Percentiles rank a stretch among this genome's conserved stretches.
Evolutionary conservation across 2,329 filamentous ascomycete species (phyloP).

Genomic region (Gaeumannomyces sp.): DNA sequence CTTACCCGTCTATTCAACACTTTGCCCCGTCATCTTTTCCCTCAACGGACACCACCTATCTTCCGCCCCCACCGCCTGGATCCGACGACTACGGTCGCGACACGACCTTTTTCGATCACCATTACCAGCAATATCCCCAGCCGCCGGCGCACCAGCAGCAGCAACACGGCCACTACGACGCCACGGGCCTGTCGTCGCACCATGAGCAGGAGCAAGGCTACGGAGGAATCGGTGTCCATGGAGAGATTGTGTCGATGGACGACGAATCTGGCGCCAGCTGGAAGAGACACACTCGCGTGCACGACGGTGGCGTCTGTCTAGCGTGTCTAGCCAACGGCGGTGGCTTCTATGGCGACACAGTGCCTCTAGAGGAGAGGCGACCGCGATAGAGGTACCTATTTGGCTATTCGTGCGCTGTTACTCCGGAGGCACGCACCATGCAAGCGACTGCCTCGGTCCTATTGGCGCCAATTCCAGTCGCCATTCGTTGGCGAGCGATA

Average conservation of each 20-base stretch:
- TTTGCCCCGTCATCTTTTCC: conserved; percentile 45
- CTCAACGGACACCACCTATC: conserved; percentile 34
- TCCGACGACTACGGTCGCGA: conserved; percentile 21
- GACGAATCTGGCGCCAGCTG: conserved; percentile 40
- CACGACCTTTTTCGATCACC: conserved; percentile 21
- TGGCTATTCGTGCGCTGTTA: too few species aligned
- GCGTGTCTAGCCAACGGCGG: conserved; percentile 44
- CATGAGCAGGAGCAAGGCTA: conserved; percentile 12
- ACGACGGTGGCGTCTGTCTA: conserved; percentile 51
- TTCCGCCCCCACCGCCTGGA: conserved; percentile 41
- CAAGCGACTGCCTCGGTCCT: not conserved
- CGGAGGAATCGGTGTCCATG: conserved; percentile 36
- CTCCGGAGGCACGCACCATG: not conserved
- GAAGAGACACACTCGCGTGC: conserved; percentile 54
- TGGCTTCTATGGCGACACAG: conserved; percentile 49
- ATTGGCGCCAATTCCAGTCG: not conserved
- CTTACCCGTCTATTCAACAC: not conserved
- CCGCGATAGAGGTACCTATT: too few species aligned
- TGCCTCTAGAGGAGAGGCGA: conserved; percentile 45
- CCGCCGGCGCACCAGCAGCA: conserved; percentile 10
- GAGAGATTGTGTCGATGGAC: conserved; percentile 43
- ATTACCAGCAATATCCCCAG: not conserved
- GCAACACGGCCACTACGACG: not conserved
- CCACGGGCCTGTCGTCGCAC: not conserved
- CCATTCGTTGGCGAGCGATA: not conserved